A percentile compares a stretch with the other conserved stretches of the same genome.
phyloP scores from a whole-genome alignment of 1,139 yeast species.

The Nadsonia commutata region DNA sequence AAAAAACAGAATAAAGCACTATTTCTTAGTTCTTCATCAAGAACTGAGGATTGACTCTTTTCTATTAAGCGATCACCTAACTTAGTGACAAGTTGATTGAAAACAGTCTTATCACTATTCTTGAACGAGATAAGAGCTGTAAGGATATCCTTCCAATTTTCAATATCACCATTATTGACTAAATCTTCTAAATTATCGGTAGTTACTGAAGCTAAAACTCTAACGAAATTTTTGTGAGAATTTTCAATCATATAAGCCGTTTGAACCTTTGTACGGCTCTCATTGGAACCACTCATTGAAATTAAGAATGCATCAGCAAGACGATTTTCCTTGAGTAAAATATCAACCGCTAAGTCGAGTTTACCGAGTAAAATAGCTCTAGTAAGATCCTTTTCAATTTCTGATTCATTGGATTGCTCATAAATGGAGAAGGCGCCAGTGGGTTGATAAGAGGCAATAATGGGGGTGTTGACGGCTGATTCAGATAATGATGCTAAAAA shows the following conservation, averaged over 20 bases:
- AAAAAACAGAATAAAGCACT: slow-evolving; percentile 67
- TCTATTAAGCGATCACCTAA: slow-evolving; percentile 61
- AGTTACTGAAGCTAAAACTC: slow-evolving; percentile 54
- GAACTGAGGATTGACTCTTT: slow-evolving; percentile 16
- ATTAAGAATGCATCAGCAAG: slow-evolving; percentile 70
- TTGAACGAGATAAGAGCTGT: slow-evolving; percentile 49
- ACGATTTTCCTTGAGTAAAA: slow-evolving; percentile 48
- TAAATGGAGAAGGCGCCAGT: slow-evolving; percentile 30
- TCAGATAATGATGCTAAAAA: slow-evolving; percentile 17
- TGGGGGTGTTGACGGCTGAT: slow-evolving; percentile 3
- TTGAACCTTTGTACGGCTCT: slow-evolving; percentile 50
- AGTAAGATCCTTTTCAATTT: slow-evolving; percentile 34
- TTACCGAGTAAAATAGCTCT: slow-evolving; percentile 50
- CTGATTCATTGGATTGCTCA: slow-evolving; percentile 28
- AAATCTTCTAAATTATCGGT: slow-evolving; percentile 48
- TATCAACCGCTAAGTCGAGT: slow-evolving; percentile 49
- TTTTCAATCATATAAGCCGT: slow-evolving; percentile 52
- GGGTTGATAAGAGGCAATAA: slow-evolving; percentile 21
- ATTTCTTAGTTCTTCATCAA: slow-evolving; percentile 33
- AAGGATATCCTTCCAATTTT: slow-evolving; percentile 78
- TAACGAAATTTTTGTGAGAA: slow-evolving; percentile 43
- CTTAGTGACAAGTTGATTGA: slow-evolving; percentile 40
- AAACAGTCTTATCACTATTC: slow-evolving; percentile 26
- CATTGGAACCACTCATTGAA: slow-evolving; percentile 51
- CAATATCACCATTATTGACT: slow-evolving; percentile 61